A percentile compares a stretch with the other conserved stretches of the same genome.
Evolutionary conservation across 345 rosid genomes (phyloP).

Genomic region (Toxicodendron radicans): DNA sequence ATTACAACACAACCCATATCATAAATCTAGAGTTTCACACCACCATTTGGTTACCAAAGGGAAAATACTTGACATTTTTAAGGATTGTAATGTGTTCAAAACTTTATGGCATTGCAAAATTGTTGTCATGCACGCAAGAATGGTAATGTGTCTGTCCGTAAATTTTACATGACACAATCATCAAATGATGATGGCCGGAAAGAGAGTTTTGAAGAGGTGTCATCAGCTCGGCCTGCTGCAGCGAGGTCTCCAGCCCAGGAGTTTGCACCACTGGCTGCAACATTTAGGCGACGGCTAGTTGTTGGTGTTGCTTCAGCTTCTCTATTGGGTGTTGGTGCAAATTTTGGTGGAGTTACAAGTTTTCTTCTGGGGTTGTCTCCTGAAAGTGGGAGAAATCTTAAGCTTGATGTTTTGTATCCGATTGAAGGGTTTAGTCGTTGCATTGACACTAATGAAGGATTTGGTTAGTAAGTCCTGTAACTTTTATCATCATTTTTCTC

Average conservation of each 20-base stretch:
- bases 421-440: conserved; percentile 75
- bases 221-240: neutral
- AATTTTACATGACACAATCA: conserved; percentile 36
- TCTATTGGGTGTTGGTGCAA: conserved; percentile 75
- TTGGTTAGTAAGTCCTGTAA: conserved; percentile 61
- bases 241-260: conserved; percentile 51
- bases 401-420: conserved; percentile 83
- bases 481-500: too few relatives aligned
- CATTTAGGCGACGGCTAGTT: conserved; percentile 62
- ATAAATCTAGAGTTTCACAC: too few relatives aligned
- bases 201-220: conserved; percentile 21
- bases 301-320: conserved; percentile 72
- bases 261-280: conserved; percentile 61
- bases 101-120: conserved; percentile 29
- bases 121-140: conserved; percentile 10
- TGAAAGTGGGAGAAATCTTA: conserved; percentile 54
- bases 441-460: conserved; percentile 69
- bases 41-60: too few relatives aligned
- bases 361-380: conserved; percentile 74
- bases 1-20: too few relatives aligned
- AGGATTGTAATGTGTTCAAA: neutral
- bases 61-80: too few relatives aligned
- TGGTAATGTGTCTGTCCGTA: conserved; percentile 9
- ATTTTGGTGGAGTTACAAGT: conserved; percentile 79
- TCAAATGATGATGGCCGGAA: conserved; percentile 43